Evolutionary conservation across 352 stramenopile species (phyloP).

Genomic region (Globisporangium abappressorium): DNA sequence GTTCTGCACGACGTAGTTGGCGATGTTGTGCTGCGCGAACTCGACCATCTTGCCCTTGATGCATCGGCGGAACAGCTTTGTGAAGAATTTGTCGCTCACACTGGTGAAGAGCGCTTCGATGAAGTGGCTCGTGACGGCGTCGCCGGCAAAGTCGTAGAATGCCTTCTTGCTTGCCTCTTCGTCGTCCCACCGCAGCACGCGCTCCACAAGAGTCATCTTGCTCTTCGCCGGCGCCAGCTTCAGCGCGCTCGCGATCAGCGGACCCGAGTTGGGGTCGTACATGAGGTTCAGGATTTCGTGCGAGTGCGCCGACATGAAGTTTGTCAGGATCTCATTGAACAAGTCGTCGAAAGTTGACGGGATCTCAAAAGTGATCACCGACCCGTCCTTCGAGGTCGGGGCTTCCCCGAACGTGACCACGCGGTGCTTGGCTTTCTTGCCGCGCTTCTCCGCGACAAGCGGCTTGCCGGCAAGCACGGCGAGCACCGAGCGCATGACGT

Average conservation of each 20-base stretch:
- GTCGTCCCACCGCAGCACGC: conserved; percentile 74
- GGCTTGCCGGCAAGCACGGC: conserved; percentile 62
- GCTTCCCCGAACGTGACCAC: conserved; percentile 58
- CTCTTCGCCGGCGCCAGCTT: conserved; percentile 55
- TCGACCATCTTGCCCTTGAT: conserved; percentile 60
- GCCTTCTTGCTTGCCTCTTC: conserved; percentile 39
- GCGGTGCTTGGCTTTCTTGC: conserved; percentile 81
- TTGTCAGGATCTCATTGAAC: conserved; percentile 53
- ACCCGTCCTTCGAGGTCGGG: conserved; percentile 28
- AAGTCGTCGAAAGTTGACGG: conserved; percentile 55
- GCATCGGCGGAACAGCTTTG: conserved; percentile 62
- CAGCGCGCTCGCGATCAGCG: conserved; percentile 58
- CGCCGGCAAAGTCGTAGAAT: conserved; percentile 69
- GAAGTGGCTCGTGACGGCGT: conserved; percentile 77
- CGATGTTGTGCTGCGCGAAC: conserved; percentile 68
- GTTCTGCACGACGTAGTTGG: conserved; percentile 84
- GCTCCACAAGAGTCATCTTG: conserved; percentile 47
- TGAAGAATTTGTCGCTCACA: conserved; percentile 65
- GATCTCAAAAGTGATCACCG: conserved; percentile 38
- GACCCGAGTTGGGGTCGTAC: conserved; percentile 74
- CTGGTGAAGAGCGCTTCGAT: conserved; percentile 62
- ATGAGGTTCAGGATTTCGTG: conserved; percentile 58
- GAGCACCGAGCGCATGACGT: conserved; percentile 75
- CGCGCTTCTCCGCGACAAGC: conserved; percentile 69
- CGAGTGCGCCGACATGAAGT: conserved; percentile 38